These are phyloP conservation scores for Pyricularia sp. DNA, from an alignment of 2,329 filamentous ascomycete species.

Conservation along the genomic window DNA sequence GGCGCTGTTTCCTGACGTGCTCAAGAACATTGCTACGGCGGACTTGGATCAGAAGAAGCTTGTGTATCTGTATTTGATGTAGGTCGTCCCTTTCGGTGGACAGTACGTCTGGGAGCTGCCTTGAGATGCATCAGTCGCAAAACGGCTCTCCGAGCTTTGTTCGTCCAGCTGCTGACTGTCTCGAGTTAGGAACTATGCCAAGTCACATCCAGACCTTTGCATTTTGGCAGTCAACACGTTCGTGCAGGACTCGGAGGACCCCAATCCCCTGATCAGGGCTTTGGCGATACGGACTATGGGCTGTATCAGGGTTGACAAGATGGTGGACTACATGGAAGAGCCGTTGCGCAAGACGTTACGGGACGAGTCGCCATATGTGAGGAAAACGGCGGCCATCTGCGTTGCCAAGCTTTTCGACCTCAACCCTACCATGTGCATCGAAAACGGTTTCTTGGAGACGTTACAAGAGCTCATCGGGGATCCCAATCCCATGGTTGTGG, in stretches of 20 bases:
- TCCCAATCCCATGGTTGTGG: constrained; percentile 97
- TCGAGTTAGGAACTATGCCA: constrained; percentile 80
- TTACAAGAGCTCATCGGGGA: constrained; percentile 94
- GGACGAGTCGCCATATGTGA: constrained; percentile 95
- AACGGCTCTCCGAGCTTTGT: neutral
- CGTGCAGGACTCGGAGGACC: constrained; percentile 97
- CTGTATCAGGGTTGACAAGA: constrained; percentile 95
- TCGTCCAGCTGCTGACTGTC: neutral
- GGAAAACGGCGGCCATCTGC: constrained; percentile 95
- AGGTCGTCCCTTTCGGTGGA: constrained; percentile 7
- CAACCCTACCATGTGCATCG: constrained; percentile 81
- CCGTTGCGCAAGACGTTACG: constrained; percentile 87
- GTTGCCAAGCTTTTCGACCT: constrained; percentile 96
- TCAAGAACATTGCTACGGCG: constrained; percentile 94
- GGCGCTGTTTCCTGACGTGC: constrained; percentile 86
- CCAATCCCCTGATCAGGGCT: constrained; percentile 88
- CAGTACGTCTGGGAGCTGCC: neutral
- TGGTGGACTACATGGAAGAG: constrained; percentile 99
- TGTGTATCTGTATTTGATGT: constrained; percentile 97
- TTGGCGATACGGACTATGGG: constrained; percentile 97
- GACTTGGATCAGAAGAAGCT: constrained; percentile 99
- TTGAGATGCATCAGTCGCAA: neutral
- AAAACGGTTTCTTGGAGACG: constrained; percentile 90
- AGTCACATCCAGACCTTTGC: constrained; percentile 95
- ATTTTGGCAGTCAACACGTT: constrained; percentile 99